A percentile compares a stretch with the other conserved stretches of the same genome.
Evolutionary conservation across 768 basidiomycete species (phyloP).

Genomic region (Tulasnella calospora): DNA sequence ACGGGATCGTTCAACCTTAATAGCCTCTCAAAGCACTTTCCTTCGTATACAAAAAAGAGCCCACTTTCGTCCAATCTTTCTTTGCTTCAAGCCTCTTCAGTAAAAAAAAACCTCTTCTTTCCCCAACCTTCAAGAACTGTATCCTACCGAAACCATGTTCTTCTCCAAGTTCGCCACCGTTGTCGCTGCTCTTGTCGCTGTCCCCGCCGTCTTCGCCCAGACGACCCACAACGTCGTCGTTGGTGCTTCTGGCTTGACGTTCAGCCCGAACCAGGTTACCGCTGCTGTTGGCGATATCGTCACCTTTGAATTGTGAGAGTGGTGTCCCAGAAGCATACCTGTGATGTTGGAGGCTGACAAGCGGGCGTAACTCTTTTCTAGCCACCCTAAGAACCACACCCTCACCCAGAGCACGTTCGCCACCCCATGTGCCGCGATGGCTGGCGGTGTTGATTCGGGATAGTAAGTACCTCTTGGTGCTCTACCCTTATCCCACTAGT

Average conservation of each 20-base stretch:
- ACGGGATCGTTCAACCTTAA: neutral
- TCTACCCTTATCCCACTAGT: no score
- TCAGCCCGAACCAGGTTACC: constrained; percentile 43
- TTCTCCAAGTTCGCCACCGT: constrained; percentile 12
- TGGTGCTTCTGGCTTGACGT: constrained; percentile 38
- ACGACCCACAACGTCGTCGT: constrained; percentile 21
- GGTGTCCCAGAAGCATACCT: constrained; percentile 30
- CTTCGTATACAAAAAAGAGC: neutral
- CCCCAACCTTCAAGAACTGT: neutral
- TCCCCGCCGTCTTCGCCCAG: constrained; percentile 3
- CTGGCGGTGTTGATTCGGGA: constrained; percentile 25
- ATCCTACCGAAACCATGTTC: neutral
- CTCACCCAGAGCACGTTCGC: constrained; percentile 50
- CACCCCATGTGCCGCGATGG: constrained; percentile 20
- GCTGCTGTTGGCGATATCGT: constrained; percentile 46
- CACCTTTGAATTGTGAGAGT: constrained; percentile 50
- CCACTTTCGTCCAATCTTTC: neutral
- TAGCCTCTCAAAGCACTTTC: constrained; percentile 9
- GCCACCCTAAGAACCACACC: constrained; percentile 29
- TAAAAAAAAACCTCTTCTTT: neutral
- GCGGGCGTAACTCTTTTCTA: neutral
- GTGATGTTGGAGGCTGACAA: neutral
- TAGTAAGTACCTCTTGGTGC: no score
- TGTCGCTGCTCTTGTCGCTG: neutral
- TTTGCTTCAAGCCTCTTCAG: neutral